Evolutionary conservation across 768 basidiomycete species (phyloP).

Genomic region (Rhodotorula diobovata): DNA sequence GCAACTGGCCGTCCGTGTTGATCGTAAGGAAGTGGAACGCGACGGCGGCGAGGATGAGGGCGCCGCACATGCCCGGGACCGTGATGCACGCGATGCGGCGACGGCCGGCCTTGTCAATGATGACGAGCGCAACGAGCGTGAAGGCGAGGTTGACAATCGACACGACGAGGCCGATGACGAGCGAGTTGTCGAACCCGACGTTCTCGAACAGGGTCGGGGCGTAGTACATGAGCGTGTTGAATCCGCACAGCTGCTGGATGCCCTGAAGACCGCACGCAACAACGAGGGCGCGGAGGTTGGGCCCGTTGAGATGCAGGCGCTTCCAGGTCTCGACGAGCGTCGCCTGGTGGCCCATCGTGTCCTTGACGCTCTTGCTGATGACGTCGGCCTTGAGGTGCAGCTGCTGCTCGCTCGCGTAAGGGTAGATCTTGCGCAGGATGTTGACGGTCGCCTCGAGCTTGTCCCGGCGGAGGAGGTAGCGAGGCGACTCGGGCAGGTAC

Average conservation of each 20-base stretch:
- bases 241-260: slow-evolving; percentile 73
- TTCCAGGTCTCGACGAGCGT: slow-evolving; percentile 49
- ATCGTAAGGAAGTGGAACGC: slow-evolving; percentile 54
- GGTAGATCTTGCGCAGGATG: slow-evolving; percentile 66
- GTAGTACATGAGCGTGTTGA: slow-evolving; percentile 47
- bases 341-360: slow-evolving; percentile 61
- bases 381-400: slow-evolving; percentile 64
- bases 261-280: slow-evolving; percentile 76
- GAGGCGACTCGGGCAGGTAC: slow-evolving; percentile 63
- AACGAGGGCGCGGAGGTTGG: slow-evolving; percentile 49
- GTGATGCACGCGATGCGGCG: slow-evolving; percentile 66
- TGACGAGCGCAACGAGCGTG: slow-evolving; percentile 63
- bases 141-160: slow-evolving; percentile 56
- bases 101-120: slow-evolving; percentile 67
- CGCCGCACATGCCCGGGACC: slow-evolving; percentile 67
- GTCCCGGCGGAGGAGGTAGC: slow-evolving; percentile 63
- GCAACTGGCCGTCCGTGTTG: slow-evolving; percentile 60
- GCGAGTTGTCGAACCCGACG: slow-evolving; percentile 76
- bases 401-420: slow-evolving; percentile 60
- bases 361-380: slow-evolving; percentile 54
- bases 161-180: slow-evolving; percentile 62
- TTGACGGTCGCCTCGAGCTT: slow-evolving; percentile 54
- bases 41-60: slow-evolving; percentile 53
- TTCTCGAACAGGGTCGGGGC: slow-evolving; percentile 73
- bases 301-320: slow-evolving; percentile 30